These are phyloP conservation scores for Lactuca sativa DNA, from an alignment of 129 eudicot species.

Conservation along the genomic window DNA sequence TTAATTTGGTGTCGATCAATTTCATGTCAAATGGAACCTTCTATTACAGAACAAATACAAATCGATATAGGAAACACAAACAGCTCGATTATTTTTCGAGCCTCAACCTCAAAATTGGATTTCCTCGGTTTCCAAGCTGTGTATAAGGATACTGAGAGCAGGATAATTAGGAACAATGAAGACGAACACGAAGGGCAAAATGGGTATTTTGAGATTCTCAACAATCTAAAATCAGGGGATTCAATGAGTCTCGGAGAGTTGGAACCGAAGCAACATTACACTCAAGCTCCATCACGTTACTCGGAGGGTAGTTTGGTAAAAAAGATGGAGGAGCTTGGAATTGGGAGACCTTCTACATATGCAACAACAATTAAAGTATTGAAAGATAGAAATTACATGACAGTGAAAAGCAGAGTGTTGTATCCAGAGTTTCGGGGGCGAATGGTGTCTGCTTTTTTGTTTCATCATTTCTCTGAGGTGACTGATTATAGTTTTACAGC, in stretches of 20 bases:
- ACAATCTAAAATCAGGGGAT: conserved; percentile 47
- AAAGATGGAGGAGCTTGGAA: conserved; percentile 95
- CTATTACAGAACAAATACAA: conserved; percentile 60
- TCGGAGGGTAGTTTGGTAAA: conserved; percentile 85
- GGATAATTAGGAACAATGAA: conserved; percentile 38
- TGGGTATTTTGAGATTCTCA: conserved; percentile 43
- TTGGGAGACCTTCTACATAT: conserved; percentile 99
- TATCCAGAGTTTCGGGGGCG: conserved; percentile 96
- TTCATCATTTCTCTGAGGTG: conserved; percentile 83
- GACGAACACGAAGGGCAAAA: conserved; percentile 39
- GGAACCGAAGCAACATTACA: conserved; percentile 70
- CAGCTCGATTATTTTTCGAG: conserved; percentile 57
- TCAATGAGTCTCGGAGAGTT: conserved; percentile 43
- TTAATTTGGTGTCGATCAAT: conserved; percentile 90
- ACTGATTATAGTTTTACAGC: conserved; percentile 95
- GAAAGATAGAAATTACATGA: conserved; percentile 80
- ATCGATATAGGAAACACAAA: conserved; percentile 59
- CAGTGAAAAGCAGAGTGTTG: conserved; percentile 51
- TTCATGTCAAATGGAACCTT: conserved; percentile 95
- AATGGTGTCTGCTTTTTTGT: conserved; percentile 91
- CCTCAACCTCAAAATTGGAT: conserved; percentile 58
- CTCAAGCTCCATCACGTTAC: conserved; percentile 86
- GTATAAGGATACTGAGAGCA: conserved; percentile 66
- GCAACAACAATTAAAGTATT: conserved; percentile 82
- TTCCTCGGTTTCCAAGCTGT: conserved; percentile 77